Base-by-base conservation (phyloP, 2,329 filamentous ascomycete species). In the Mycosphaerella sp. region DNA sequence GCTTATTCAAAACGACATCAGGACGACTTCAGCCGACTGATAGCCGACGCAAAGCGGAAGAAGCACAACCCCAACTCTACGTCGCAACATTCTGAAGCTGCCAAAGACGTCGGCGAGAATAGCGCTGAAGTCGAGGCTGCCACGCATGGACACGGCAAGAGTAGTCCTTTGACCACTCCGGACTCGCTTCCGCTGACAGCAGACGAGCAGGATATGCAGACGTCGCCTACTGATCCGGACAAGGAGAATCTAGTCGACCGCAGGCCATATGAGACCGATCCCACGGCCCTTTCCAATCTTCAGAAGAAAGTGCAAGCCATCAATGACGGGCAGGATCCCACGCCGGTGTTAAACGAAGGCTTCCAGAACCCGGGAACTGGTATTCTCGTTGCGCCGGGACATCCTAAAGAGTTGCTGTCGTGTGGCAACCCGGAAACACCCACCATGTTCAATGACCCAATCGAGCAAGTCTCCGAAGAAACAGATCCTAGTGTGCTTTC, bases 1-100 rank as follows among this genome's bases (percentile, higher is more conserved):
- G 85, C 82, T 0, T 95, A 92, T 85, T 83, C 85, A 23, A 76
- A 76, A 6, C 84, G 78, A 56, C 86, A 97, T 70, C 83, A 84
- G 45, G 74, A 74, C 14, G 85, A 89, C 1, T 98, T 95, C 68
- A 83, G 84, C 57, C 80, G 86, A 42, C 70, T 98, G 43, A 92
- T 97, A 63, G 85, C 84, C 2, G 84, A 80, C 62, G 93, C 92
- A 12, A 80, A 81, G 57, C 76, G 75, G 70, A 81, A 79, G 63
- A 80, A 71, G 59, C 64, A 53, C 45, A 60, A 63, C 9, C 55
- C 51, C 6, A 56, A 59, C 26, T 47, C 62, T 53, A 61, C 58
- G 32, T 34, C 53, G 5, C 43, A 45, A 29, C 14, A 17, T 17
- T 23, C 54, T 12, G 2, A 43, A 10, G 56, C 62, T n/a, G 44